phyloP scores from a whole-genome alignment of 495 filamentous ascomycete genomes.

The Usnea hakonensis region DNA sequence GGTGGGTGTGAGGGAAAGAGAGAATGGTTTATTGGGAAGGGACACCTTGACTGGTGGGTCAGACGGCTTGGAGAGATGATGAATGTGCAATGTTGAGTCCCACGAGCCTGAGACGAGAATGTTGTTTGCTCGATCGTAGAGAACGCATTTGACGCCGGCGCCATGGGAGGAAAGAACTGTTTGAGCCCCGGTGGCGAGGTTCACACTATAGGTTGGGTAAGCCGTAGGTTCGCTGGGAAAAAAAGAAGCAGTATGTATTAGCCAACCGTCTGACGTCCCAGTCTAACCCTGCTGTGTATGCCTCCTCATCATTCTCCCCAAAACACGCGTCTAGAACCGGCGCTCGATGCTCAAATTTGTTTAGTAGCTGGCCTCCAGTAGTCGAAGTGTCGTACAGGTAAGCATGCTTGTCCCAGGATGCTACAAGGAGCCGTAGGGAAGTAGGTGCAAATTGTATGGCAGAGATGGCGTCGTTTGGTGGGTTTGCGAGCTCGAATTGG shows the following conservation, averaged over 20 bases:
- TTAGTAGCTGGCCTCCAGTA: conserved; percentile 54
- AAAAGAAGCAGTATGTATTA: background rate
- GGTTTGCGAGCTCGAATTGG: conserved; percentile 63
- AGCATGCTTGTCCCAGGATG: conserved; percentile 90
- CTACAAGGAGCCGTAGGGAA: conserved; percentile 66
- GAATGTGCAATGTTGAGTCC: conserved; percentile 84
- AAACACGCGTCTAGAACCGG: conserved; percentile 91
- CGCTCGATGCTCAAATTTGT: conserved; percentile 71
- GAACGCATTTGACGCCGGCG: conserved; percentile 70
- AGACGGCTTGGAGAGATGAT: conserved; percentile 46
- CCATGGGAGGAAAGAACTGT: conserved; percentile 70
- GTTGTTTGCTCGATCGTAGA: conserved; percentile 67
- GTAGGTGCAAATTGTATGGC: conserved; percentile 74
- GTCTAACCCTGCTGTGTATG: conserved; percentile 80
- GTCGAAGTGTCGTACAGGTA: conserved; percentile 77
- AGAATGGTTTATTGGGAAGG: conserved; percentile 80
- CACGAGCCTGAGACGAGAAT: conserved; percentile 84
- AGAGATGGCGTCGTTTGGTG: conserved; percentile 85
- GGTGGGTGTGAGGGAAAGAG: conserved; percentile 67
- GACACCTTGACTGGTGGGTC: conserved; percentile 49
- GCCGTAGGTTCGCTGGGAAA: background rate
- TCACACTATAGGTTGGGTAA: conserved; percentile 46
- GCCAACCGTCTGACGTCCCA: conserved; percentile 69
- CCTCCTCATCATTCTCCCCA: conserved; percentile 63
- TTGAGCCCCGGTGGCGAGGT: conserved; percentile 63